Percentiles rank a stretch among this genome's conserved stretches.
Conservation (phyloP, 176 grass and related monocot genomes). For the Eleusine coracana region DNA sequence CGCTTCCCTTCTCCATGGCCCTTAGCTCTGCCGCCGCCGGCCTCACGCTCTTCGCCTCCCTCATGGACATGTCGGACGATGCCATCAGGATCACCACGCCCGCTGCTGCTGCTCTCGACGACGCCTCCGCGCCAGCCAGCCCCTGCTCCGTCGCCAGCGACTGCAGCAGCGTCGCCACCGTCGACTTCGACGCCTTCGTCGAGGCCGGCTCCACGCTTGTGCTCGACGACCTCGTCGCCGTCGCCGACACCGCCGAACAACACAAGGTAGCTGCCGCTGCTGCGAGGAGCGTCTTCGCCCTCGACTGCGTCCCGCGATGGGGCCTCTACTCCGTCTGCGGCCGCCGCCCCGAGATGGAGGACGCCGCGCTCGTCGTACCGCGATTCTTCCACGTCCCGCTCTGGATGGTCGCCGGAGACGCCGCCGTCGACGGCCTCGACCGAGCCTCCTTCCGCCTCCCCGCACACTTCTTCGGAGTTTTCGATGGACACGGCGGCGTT, state of each 20-base stretch:
- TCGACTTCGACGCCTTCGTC: slow-evolving; percentile 58
- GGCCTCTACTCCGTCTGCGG: slow-evolving; percentile 66
- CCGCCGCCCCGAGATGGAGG: slow-evolving; percentile 87
- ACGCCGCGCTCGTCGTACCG: slow-evolving; percentile 50
- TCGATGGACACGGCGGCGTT: slow-evolving; percentile 78
- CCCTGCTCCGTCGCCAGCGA: slow-evolving; percentile 82
- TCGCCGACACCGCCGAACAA: background rate
- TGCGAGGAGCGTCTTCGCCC: slow-evolving; percentile 59
- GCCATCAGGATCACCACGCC: slow-evolving; percentile 4
- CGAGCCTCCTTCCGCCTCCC: slow-evolving; percentile 58
- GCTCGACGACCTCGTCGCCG: slow-evolving; percentile 38
- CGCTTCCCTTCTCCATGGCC: background rate
- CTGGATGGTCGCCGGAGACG: slow-evolving; percentile 65
- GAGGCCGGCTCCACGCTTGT: slow-evolving; percentile 27
- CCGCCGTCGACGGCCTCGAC: slow-evolving; percentile 62
- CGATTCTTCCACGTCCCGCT: slow-evolving; percentile 62
- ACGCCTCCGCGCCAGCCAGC: slow-evolving; percentile 42
- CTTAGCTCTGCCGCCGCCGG: slow-evolving; percentile 21
- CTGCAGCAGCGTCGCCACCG: slow-evolving; percentile 78
- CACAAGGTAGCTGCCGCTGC: background rate
- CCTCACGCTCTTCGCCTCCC: slow-evolving; percentile 28
- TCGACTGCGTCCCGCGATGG: slow-evolving; percentile 75
- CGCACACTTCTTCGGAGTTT: slow-evolving; percentile 82
- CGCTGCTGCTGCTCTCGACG: background rate
- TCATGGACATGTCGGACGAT: slow-evolving; percentile 28